These are phyloP conservation scores for Taiozyma onychis DNA, from an alignment of 1,139 yeast species.

Conservation along the genomic window DNA sequence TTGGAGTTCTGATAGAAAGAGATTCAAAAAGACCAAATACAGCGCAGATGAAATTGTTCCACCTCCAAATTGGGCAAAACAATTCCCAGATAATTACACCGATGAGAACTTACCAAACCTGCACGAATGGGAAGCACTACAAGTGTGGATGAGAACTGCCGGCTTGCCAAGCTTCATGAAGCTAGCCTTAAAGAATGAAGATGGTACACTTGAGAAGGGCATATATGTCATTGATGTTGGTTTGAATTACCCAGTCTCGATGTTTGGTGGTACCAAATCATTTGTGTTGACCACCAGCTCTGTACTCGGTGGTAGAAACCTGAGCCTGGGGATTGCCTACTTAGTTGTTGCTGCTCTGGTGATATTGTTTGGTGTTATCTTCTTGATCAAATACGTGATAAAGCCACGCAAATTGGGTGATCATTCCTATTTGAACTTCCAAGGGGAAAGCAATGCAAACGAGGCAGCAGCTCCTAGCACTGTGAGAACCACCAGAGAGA, in stretches of 20 bases:
- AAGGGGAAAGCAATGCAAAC: slow-evolving; percentile 20
- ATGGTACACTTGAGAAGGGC: slow-evolving; percentile 47
- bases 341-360: slow-evolving; percentile 46
- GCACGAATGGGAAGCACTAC: slow-evolving; percentile 49
- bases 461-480: slow-evolving; percentile 1
- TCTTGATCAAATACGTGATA: slow-evolving; percentile 39
- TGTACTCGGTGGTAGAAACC: slow-evolving; percentile 65
- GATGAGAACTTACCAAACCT: slow-evolving; percentile 58
- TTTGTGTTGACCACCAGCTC: slow-evolving; percentile 62
- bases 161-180: slow-evolving; percentile 69
- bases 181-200: slow-evolving; percentile 52
- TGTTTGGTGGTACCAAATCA: slow-evolving; percentile 68
- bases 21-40: slow-evolving; percentile 57
- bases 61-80: slow-evolving; percentile 69
- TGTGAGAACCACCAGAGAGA: slow-evolving; percentile 15
- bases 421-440: slow-evolving; percentile 32
- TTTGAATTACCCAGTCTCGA: slow-evolving; percentile 62
- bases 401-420: slow-evolving; percentile 41
- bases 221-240: slow-evolving; percentile 54
- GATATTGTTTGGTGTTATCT: slow-evolving; percentile 36
- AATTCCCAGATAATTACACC: slow-evolving; percentile 67
- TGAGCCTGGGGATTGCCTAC: slow-evolving; percentile 62
- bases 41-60: slow-evolving; percentile 59
- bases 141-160: slow-evolving; percentile 85
- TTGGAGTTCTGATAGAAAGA: slow-evolving; percentile 57